Conservation (phyloP, 2,329 filamentous ascomycete species). For the Coniella vitis region DNA sequence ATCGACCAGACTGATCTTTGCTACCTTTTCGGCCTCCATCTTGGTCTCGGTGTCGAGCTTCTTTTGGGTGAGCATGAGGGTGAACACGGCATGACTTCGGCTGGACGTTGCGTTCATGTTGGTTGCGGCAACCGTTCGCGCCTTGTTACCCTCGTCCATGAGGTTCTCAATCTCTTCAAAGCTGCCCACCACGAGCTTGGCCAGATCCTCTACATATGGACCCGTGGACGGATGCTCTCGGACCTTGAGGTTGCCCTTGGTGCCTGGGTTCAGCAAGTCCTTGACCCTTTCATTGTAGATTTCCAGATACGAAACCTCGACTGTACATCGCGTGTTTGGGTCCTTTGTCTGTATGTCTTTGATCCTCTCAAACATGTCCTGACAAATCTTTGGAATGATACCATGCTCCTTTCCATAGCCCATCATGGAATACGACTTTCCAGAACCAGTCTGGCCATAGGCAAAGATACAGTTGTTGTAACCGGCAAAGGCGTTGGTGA, state of each 20-base stretch:
- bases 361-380: conserved; percentile 94
- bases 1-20: conserved; percentile 97
- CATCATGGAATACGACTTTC: conserved; percentile 99
- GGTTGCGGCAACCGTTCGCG: conserved; percentile 91
- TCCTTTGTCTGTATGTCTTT: conserved; percentile 56
- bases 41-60: conserved; percentile 84
- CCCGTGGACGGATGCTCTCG: conserved; percentile 96
- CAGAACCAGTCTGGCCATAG: conserved; percentile 95
- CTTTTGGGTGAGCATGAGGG: conserved; percentile 90
- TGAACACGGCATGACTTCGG: conserved; percentile 97
- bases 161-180: conserved; percentile 94
- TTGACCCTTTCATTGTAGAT: conserved; percentile 98
- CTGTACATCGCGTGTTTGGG: conserved; percentile 75
- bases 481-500: conserved; percentile 96
- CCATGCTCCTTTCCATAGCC: conserved; percentile 93
- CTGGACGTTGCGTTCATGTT: conserved; percentile 99
- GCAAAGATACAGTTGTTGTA: conserved; percentile 99
- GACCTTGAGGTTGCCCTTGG: conserved; percentile 93
- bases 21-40: conserved; percentile 96
- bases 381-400: conserved; percentile 94
- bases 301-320: conserved; percentile 97
- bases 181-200: conserved; percentile 86
- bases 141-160: conserved; percentile 99
- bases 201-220: conserved; percentile 95
- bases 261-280: conserved; percentile 89